Base-by-base conservation (phyloP, 1,139 yeast species). In the Pichia sp. region DNA sequence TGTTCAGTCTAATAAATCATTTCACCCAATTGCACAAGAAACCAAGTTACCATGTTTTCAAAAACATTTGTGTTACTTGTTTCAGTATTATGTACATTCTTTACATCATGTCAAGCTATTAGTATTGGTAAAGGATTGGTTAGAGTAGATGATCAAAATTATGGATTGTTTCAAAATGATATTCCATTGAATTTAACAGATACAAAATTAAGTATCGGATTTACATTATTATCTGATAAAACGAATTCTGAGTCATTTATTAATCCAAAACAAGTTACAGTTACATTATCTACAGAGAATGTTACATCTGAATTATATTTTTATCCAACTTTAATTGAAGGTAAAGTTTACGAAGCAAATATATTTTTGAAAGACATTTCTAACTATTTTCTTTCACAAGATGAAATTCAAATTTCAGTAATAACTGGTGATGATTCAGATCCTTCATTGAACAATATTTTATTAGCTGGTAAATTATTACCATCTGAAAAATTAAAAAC, bases 391-490 rank as follows among this genome's bases (percentile, higher is more conserved):
- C 50, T 54, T 30, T 30, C 33, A n/a, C 36, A 39, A 26, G 56
- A 55, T 4, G 6, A 35, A 8, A 52, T 62, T 25, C 43, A 46
- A 4, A 46, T 61, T 22, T 51, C 49, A 29, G 39, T 63, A 7
- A 46, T 62, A 9, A 48, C 54, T 20, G 66, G 65, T 33, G 66
- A 61, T 44, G 22, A 51, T 10, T 44, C 49, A 23, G 43, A 41
- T 11, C 6, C 36, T 7, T 28, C 37, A n/a, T 41, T 46, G 12
- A 60, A 60, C 39, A 23, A 42, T 12, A 30, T 54, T 4, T 28
- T 44, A 2, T 42, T 42, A 20, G 49, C 57, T n/a, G 61, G 56
- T n/a, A 39, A 44, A 9, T 35, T 62, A 2, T 37, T 30, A 9
- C 58, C 60, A n/a, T 42, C 58, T 6, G 41, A 47, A 8, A 42